These are phyloP conservation scores for Fusarium bactridioides DNA, from an alignment of 2,329 filamentous ascomycete species.

Conservation along the genomic window DNA sequence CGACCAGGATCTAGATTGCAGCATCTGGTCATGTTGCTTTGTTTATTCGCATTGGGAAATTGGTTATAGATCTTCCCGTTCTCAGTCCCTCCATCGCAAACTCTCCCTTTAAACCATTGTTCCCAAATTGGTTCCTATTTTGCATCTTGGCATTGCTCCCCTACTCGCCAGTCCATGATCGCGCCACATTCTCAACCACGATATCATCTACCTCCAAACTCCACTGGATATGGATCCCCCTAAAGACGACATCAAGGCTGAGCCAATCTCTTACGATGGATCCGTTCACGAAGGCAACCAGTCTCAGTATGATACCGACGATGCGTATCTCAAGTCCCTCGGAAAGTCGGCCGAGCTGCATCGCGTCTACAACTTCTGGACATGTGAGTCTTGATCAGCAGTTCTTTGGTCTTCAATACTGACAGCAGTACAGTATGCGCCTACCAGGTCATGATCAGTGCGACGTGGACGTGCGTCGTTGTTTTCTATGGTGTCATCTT, in stretches of 20 bases:
- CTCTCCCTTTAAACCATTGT: background rate
- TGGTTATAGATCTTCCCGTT: background rate
- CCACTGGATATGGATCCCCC: background rate
- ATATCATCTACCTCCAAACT: background rate
- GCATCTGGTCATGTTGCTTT: background rate
- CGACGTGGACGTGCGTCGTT: constrained; percentile 20
- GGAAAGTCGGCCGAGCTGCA: constrained; percentile 6
- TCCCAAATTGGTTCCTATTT: background rate
- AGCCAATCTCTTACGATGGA: background rate
- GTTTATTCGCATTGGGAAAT: background rate
- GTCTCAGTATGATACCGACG: background rate
- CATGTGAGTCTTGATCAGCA: background rate
- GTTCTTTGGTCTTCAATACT: background rate
- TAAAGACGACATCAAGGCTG: background rate
- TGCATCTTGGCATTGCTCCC: background rate
- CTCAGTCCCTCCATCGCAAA: background rate
- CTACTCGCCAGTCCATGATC: background rate
- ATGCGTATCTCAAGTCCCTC: constrained; percentile 5
- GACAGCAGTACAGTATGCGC: background rate
- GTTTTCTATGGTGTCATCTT: constrained; percentile 16
- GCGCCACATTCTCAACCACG: background rate
- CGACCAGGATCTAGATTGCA: background rate
- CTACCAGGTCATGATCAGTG: constrained; percentile 22
- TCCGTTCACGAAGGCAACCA: background rate
- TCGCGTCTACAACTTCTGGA: constrained; percentile 20